Evolutionary conservation across 2,329 filamentous ascomycete genomes (phyloP), one percentile per base, ranked within the genome.

Genomic region (Cadophora sp.): DNA sequence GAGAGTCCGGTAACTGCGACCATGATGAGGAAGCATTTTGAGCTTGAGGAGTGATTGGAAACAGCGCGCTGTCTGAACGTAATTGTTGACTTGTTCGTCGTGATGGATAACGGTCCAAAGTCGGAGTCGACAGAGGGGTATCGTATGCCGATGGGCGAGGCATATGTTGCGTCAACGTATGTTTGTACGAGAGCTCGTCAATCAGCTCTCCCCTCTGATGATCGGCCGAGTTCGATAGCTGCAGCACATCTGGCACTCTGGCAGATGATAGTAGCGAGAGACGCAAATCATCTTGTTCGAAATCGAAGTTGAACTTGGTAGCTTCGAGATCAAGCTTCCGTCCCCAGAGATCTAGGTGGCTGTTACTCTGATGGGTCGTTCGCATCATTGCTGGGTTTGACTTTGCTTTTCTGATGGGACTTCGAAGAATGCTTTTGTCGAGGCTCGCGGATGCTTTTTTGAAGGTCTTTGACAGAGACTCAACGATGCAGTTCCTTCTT

Each of bases 321-420:
- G 69, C 60, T 47, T 74, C 70, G 11, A 67, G 58, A 66, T 86
- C 82, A 53, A 87, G 79, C 66, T 84, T 83, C 70, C 84, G 81
- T 47, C 81, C 79, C 85, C 86, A 88, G 56, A 78, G 73, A 59
- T 81, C 76, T 75, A 80, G 73, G 80, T 76, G 77, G 81, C 43
- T 79, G 74, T 83, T 74, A 79, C 80, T 77, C 78, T 81, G 76
- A 76, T 72, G 79, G 72, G 79, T 73, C 55, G 76, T 68, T 55
- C 74, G 74, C 70, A 78, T 78, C 70, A 71, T 72, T 4, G 68
- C 73, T 50, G 71, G 60, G 4, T 66, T 62, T 5, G 64, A 68
- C 20, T 75, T 78, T 65, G 78, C 76, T 76, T 80, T 80, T 64
- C 78, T 74, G n/a, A 77, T 76, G 14, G 75, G 74, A 71, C 81